Conservation (phyloP, 2,329 filamentous ascomycete species). For the Ascochyta viciae-villosae region DNA sequence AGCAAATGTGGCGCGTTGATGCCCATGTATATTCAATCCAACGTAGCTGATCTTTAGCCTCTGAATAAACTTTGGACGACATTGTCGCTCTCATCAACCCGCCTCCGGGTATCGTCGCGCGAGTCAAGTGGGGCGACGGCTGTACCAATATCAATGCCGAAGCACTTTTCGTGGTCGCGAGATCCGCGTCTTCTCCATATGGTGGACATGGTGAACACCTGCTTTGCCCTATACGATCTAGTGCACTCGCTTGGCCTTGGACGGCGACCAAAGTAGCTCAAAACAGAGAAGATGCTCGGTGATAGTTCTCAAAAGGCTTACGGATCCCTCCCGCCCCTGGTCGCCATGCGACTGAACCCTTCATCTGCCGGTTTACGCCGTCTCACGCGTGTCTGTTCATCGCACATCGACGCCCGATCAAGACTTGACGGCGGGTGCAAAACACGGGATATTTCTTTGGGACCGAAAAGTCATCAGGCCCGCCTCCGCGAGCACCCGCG, state of each 20-base stretch:
- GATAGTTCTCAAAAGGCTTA: constrained; percentile 10
- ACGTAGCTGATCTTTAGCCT: neutral
- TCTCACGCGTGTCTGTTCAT: neutral
- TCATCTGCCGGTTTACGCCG: constrained; percentile 10
- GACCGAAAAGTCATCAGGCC: constrained; percentile 8
- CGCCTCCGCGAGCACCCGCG: constrained; percentile 11
- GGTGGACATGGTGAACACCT: constrained; percentile 1
- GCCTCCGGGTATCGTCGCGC: neutral
- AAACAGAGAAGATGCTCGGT: neutral
- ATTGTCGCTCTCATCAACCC: constrained; percentile 8
- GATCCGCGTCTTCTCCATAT: constrained; percentile 17
- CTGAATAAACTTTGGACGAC: constrained; percentile 3
- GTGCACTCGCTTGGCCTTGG: neutral
- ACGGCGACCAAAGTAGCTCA: neutral
- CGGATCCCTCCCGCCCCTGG: constrained; percentile 16
- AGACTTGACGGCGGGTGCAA: neutral
- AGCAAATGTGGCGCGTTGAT: neutral
- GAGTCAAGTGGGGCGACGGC: constrained; percentile 4
- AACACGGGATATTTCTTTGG: neutral
- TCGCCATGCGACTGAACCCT: constrained; percentile 14
- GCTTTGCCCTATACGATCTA: constrained; percentile 1
- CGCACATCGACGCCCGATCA: neutral
- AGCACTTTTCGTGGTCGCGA: constrained; percentile 12
- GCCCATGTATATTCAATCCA: neutral
- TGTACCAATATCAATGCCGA: constrained; percentile 12